Conservation (phyloP, 257 asterid species). For the Gardenia jasminoides region DNA sequence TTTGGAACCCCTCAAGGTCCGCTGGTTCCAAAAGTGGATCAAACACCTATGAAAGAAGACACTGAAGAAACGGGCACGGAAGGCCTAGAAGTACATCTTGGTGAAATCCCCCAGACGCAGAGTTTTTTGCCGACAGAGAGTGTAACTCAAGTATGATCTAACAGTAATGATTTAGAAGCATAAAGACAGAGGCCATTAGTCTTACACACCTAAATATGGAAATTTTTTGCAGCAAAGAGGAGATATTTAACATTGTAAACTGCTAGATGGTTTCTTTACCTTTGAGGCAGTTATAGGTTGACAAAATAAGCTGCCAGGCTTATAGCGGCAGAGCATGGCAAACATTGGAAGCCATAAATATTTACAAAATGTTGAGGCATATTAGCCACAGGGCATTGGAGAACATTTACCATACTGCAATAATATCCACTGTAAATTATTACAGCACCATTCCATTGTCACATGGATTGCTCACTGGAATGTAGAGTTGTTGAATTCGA, state of each 20-base stretch:
- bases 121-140: background rate
- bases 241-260: background rate
- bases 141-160: conserved; percentile 19
- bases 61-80: conserved; percentile 23
- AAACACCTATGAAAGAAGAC: conserved; percentile 23
- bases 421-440: background rate
- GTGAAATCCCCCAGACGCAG: conserved; percentile 26
- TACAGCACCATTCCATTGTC: background rate
- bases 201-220: background rate
- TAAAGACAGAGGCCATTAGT: conserved; percentile 9
- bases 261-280: background rate
- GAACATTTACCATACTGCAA: background rate
- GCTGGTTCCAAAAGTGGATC: conserved; percentile 31
- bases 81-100: conserved; percentile 21
- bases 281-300: background rate
- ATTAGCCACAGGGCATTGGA: background rate
- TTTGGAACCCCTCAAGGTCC: conserved; percentile 85
- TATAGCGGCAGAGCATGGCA: conserved; percentile 6
- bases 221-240: conserved; percentile 7
- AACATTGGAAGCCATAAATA: background rate
- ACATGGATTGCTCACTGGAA: background rate
- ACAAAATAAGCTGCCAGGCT: background rate
- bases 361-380: background rate
- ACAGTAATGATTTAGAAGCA: conserved; percentile 6
- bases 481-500: too few relatives aligned